Evolutionary conservation across 1,284 basidiomycete genomes (phyloP), one percentile per base, ranked within the genome.

Genomic region (Melampsora allii-populina): DNA sequence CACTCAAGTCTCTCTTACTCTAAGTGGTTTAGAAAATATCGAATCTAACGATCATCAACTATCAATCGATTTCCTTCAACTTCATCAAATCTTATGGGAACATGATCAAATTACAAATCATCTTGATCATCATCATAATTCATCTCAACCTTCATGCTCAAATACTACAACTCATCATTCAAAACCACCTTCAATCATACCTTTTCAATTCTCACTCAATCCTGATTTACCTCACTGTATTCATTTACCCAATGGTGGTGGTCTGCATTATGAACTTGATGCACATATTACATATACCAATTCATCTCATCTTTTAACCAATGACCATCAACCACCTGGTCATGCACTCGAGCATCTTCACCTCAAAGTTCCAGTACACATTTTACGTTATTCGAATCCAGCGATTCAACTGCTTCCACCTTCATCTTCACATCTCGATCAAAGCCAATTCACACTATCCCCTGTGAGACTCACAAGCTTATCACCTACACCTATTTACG

Each of bases 151-250:
- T 46, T 64, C 63, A 42, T 21, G 17, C 21, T 64, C 63, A 14
- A 39, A 39, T 46, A 31, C 36, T 27, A 5, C 9, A n/a, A n/a
- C 21, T 19, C 24, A 61, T 31, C 63, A 39, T n/a, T 64, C 63
- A 19, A 42, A 39, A n/a, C 67, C 67, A 7, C 67, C 67, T 46
- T 36, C 48, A 21, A 12, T 24, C 5, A 24, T 39, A 7, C 67
- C 67, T 17, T 69, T 69, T 48, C 56, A 61, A 29, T 48, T 69
- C 29, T 9, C n/a, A 19, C 67, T 69, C 10, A 29, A 59, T n/a
- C 21, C 24, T 3, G 29, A 60, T 59, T n/a, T 69, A 14, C 67
- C 67, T n/a, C 58, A 69, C 21, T 69, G 67, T 48, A 60, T 69
- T n/a, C 67, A 69, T 59, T 42, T 46, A 36, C 42, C 29, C n/a